Percentiles rank a stretch among this genome's conserved stretches.
Conservation (phyloP, 176 grass and related monocot genomes). For the Zea mays region DNA sequence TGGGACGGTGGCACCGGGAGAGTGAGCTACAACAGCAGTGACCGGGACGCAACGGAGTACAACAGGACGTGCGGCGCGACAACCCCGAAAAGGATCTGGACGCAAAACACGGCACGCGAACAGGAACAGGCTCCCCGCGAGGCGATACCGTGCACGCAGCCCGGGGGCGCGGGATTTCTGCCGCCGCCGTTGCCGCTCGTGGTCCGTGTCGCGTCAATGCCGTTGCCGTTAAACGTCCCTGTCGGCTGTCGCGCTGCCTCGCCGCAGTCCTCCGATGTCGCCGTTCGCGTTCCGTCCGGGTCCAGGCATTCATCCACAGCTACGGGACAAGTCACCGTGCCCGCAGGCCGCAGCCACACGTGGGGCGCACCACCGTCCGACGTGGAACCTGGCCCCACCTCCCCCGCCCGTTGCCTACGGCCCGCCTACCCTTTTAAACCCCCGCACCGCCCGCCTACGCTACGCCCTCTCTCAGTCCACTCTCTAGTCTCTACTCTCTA, state of each 20-base stretch:
- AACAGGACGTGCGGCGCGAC: not conserved
- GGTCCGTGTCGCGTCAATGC: conserved; percentile 22
- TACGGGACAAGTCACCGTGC: conserved; percentile 54
- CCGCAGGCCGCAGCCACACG: conserved; percentile 26
- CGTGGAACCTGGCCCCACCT: conserved; percentile 34
- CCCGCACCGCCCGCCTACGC: conserved; percentile 3
- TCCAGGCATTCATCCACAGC: not conserved
- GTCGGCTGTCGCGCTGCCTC: not conserved
- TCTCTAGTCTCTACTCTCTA: not conserved
- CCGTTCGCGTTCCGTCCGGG: not conserved
- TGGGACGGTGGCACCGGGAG: too few species aligned
- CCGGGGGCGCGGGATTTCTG: not conserved
- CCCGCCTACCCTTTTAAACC: conserved; percentile 47
- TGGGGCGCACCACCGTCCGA: conserved; percentile 38
- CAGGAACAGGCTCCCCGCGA: not conserved
- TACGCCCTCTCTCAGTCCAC: not conserved
- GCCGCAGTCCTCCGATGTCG: too few species aligned
- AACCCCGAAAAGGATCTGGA: not conserved
- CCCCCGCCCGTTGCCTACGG: conserved; percentile 40
- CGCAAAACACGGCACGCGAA: not conserved
- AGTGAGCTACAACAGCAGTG: not conserved
- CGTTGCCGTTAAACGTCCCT: conserved; percentile 29
- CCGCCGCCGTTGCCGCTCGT: conserved; percentile 32
- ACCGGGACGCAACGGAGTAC: not conserved
- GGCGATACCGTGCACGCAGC: too few species aligned